Base-by-base conservation (phyloP, 176 grass and related monocot genomes). In the Rhynchospora pubera region DNA sequence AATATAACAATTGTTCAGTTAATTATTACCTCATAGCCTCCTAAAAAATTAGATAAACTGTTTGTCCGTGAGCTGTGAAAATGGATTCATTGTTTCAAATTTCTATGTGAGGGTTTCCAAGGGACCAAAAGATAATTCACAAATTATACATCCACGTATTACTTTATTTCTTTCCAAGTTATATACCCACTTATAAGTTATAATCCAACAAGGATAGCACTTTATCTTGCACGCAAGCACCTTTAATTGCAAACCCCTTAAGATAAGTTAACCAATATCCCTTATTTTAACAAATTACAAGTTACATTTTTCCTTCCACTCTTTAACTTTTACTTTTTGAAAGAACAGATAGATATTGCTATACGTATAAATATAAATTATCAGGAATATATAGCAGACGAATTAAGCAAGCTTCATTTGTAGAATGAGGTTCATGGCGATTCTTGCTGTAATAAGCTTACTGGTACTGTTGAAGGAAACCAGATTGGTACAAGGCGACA, bases 191-290 rank as follows among this genome's bases (percentile, higher is more conserved):
- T 23, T 26, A 53, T 52, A 39, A 18, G 53, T 30, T 55, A 53
- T 55, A 22, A 76, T 76, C 46, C 48, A 24, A 76, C 66, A 30
- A 76, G 48, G 11, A 30, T 56, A 45, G 50, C 24, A 32, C 13
- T 77, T 77, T 77, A 77, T 77, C 72, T 77, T 56, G 72, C 72
- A 77, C 72, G 72, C 48, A 53, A 76, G 18, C 43, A 5, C 10
- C 16, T 15, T 45, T 45, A 45, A 43, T 18, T 69, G 67, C 67
- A 21, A 71, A 5, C 22, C 23, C 22, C 71, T 73, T 16, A 75
- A 75, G 71, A 28, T 51, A 9, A 9, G 10, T 75, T 75, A 76
- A 76, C 71, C 71, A 76, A 76, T 11, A 53, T 77, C 47, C 28
- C 9, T 28, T 76, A 4, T 18, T 28, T 77, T 32, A 53, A 77